A percentile compares a stretch with the other conserved stretches of the same genome.
Evolutionary conservation across 2,329 filamentous ascomycete genomes (phyloP).

Genomic region (Epichloe amarillans): DNA sequence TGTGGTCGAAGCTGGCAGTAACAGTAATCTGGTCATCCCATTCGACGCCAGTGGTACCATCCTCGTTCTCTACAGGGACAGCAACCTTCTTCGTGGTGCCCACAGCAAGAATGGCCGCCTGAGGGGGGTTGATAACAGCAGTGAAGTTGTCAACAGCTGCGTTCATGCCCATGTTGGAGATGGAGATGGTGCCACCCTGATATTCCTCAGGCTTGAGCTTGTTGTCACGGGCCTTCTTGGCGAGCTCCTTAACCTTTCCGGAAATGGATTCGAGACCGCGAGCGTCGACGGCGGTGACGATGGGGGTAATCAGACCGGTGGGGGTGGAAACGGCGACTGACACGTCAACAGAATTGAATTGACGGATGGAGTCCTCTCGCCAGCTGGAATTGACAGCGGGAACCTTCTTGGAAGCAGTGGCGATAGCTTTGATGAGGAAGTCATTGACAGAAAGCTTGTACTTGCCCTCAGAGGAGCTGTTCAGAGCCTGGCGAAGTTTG

Average conservation of each 20-base stretch:
- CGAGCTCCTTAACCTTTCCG: constrained; percentile 82
- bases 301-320: constrained; percentile 88
- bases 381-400: constrained; percentile 93
- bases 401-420: constrained; percentile 79
- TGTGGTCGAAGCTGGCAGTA: constrained; percentile 96
- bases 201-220: constrained; percentile 99
- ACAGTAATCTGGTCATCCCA: constrained; percentile 97
- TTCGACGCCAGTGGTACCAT: constrained; percentile 59
- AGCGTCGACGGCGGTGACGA: constrained; percentile 77
- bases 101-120: constrained; percentile 88
- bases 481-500: constrained; percentile 90
- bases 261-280: constrained; percentile 86
- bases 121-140: constrained; percentile 98
- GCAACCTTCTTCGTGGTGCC: constrained; percentile 94
- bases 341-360: constrained; percentile 87
- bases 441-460: constrained; percentile 99
- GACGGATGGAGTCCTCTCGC: constrained; percentile 79
- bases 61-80: constrained; percentile 71
- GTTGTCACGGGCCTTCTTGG: constrained; percentile 87
- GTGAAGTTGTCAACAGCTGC: constrained; percentile 90
- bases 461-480: constrained; percentile 74
- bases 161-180: constrained; percentile 99
- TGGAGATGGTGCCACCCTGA: constrained; percentile 97
- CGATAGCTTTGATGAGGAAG: constrained; percentile 95
- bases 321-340: constrained; percentile 93